Base-by-base conservation (phyloP, 345 rosid species). In the Psidium guajava region DNA sequence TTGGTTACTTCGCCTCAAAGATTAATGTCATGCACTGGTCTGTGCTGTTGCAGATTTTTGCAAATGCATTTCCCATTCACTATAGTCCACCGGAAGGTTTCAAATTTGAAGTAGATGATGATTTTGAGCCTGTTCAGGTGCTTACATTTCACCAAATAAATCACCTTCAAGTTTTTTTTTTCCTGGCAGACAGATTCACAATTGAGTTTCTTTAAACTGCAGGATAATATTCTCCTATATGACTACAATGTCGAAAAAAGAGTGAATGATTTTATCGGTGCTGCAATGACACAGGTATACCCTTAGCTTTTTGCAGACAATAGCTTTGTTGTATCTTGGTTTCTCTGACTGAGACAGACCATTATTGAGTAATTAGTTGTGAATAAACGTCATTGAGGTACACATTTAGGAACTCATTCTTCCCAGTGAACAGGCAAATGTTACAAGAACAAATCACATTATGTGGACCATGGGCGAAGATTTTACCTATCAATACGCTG, bases 381-480 rank as follows among this genome's bases (percentile, higher is more conserved):
- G 80, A 8, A 2, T 18, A 36, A 69, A 69, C 47, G 5, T 69
- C 47, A 0, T 36, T 69, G 47, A 18, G n/a, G 28, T 36, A 36
- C 42, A 25, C 12, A 36, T 11, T 11, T 77, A 52, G 40, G 53
- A 8, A 6, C 74, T 51, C 56, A 36, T 58, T 73, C 42, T 59
- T 56, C 28, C 54, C 7, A 11, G 15, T 82, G 55, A 84, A 28
- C 84, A 96, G 98, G 97, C 94, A 40, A 96, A 93, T 84, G 95
- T 96, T 84, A 96, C 91, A 11, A 88, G 94, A 85, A 93, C 93
- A 54, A 94, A 93, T 88, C 98, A 96, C 88, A 92, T 96, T 40
- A 95, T 96, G 99, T 96, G 98, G 99, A 96, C 99, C 50, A 96
- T 96, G 99, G 99, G 99, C 74, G 97, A 95, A 87, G 99, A 96